Base-by-base conservation (phyloP, 2,329 filamentous ascomycete species). In the Sporothrix brasiliensis region DNA sequence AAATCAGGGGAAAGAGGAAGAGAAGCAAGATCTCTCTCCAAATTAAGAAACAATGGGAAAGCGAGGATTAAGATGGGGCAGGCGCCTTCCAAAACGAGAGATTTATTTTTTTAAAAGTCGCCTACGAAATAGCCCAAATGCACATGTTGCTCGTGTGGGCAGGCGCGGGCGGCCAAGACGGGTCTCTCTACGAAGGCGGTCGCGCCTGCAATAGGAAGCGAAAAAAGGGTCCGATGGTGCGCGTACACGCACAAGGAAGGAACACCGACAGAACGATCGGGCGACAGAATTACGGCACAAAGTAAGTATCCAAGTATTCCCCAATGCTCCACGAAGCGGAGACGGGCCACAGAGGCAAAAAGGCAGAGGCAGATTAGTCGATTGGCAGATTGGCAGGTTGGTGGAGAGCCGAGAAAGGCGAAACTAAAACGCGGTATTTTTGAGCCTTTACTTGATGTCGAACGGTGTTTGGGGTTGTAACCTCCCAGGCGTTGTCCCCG, bases 1-100 rank as follows among this genome's bases (percentile, higher is more conserved):
- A 56, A 69, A 16, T 4, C 21, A 54, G 34, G 49, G 41, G 14
- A 16, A 13, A 16, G 41, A 44, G 41, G 41, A 44, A 44, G 3
- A 21, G 24, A 56, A 65, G 16, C 9, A 24, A 54, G 34, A 30
- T 44, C 39, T 10, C 16, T 34, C 24, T 19, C 6, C 34, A 21
- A 44, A 19, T 13, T 24, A 39, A 49, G 47, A 50, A 53, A 69
- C 11, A 63, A 41, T 24, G 4, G 21, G 67, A 44, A 63, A 39
- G 41, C 6, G 44, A 61, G 19, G 13, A n/a, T 52, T 24, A 68
- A 56, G 41, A 69, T 24, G 41, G 53, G 41, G 47, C 47, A 39
- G 19, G 19, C 27, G 47, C 47, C 63, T 66, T 39, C 47, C 61
- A 65, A 65, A 65, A 68, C 67, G 52, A 58, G 67, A 60, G 41